Conservation (phyloP, 495 filamentous ascomycete species). For the Xylaria nigripes region DNA sequence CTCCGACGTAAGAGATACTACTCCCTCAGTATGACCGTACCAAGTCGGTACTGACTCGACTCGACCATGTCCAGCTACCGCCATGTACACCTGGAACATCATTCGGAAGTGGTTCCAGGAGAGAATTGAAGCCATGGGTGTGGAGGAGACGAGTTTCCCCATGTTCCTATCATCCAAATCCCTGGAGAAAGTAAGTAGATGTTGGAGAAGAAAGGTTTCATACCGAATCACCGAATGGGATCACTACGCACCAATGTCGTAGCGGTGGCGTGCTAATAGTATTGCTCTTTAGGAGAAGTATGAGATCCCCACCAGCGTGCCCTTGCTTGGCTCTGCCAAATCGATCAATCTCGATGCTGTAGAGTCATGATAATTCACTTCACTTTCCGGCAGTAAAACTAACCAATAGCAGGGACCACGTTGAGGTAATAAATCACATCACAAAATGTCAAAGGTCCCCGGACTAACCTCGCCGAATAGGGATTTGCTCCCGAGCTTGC, state of each 20-base stretch:
- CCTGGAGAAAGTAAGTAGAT: conserved; percentile 60
- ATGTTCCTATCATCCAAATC: conserved; percentile 89
- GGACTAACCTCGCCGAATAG: conserved; percentile 9
- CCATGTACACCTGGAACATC: conserved; percentile 86
- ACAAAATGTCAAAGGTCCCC: not conserved
- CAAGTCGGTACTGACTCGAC: not conserved
- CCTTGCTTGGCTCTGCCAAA: not conserved
- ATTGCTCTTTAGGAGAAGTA: conserved; percentile 9
- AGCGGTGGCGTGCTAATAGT: not conserved
- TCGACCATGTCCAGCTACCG: conserved; percentile 42
- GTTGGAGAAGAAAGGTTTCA: not conserved
- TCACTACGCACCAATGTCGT: not conserved
- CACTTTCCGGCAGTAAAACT: not conserved
- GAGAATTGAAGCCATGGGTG: conserved; percentile 78
- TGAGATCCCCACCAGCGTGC: not conserved
- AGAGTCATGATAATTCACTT: not conserved
- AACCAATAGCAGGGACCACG: conserved; percentile 64
- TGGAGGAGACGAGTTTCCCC: conserved; percentile 92
- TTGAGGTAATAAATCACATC: conserved; percentile 43
- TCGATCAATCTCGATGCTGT: not conserved
- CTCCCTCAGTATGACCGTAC: not conserved
- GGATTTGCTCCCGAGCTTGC: conserved; percentile 96
- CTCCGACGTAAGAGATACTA: conserved; percentile 51
- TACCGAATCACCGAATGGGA: not conserved
- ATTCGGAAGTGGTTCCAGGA: conserved; percentile 86